Percentiles rank a stretch among this genome's conserved stretches.
These are phyloP conservation scores for Penicillium sp. DNA, from an alignment of 2,329 filamentous ascomycete genomes.

Conservation along the genomic window DNA sequence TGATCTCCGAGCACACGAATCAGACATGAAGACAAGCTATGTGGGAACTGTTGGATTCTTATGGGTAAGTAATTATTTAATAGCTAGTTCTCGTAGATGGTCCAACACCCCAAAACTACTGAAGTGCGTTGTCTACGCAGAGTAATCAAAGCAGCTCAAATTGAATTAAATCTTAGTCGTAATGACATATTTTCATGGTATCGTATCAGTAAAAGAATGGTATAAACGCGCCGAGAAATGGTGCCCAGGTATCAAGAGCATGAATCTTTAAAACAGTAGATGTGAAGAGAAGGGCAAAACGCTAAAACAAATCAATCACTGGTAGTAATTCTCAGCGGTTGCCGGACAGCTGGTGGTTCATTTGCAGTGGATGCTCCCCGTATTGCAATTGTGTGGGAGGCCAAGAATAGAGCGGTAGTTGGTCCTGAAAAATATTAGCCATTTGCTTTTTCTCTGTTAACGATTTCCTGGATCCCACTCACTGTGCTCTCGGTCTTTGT, in stretches of 20 bases:
- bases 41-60: neutral
- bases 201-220: neutral
- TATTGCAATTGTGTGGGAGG: neutral
- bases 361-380: neutral
- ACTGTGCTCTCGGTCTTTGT: constrained; percentile 1
- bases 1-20: neutral
- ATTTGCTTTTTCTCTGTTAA: neutral
- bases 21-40: neutral
- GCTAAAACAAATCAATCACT: neutral
- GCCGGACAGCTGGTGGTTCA: neutral
- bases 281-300: neutral
- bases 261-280: too few relatives aligned
- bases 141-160: neutral
- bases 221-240: neutral
- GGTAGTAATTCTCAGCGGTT: neutral
- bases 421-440: neutral
- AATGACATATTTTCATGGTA: neutral
- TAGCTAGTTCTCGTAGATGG: too few relatives aligned
- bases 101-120: too few relatives aligned
- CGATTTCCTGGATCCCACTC: neutral
- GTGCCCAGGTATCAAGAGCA: neutral
- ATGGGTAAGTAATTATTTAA: too few relatives aligned
- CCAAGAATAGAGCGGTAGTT: constrained; percentile 3
- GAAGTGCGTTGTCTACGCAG: neutral
- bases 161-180: neutral